These are phyloP conservation scores for Alternaria longipes DNA, from an alignment of 2,329 filamentous ascomycete genomes.

Conservation along the genomic window DNA sequence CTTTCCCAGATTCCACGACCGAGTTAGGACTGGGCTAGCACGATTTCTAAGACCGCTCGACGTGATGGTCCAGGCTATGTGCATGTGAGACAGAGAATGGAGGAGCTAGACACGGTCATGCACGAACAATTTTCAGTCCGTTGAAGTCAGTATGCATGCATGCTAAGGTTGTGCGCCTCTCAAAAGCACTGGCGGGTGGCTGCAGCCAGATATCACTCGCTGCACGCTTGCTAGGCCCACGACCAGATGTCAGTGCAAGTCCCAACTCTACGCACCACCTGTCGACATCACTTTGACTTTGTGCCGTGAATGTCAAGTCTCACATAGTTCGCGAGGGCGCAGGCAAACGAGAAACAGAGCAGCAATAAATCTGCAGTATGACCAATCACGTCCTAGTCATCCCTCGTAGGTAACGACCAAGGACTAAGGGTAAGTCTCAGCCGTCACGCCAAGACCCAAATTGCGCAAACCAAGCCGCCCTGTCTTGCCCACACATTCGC, in stretches of 20 bases:
- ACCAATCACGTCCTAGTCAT: background rate
- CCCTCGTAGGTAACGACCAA: background rate
- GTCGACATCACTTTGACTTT: background rate
- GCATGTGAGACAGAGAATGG: too few relatives aligned
- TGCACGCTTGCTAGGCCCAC: background rate
- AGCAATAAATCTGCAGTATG: background rate
- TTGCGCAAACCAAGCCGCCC: conserved; percentile 37
- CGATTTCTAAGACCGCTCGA: background rate
- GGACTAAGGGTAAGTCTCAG: background rate
- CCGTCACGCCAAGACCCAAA: conserved; percentile 20
- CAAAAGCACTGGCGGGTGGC: background rate
- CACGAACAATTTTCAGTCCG: conserved; percentile 10
- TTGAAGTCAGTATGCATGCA: background rate
- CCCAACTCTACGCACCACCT: too few relatives aligned
- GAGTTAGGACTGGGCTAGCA: conserved; percentile 2
- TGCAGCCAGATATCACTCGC: background rate
- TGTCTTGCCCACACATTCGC: conserved; percentile 11
- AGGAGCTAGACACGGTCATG: too few relatives aligned
- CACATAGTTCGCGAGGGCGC: background rate
- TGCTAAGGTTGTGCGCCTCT: background rate
- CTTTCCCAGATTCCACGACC: conserved; percentile 4
- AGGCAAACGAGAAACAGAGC: background rate
- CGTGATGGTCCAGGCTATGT: too few relatives aligned
- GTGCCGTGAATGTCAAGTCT: background rate
- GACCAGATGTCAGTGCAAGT: background rate